A percentile compares a stretch with the other conserved stretches of the same genome.
These are phyloP conservation scores for Harrya chromipes DNA, from an alignment of 768 basidiomycete genomes.

Conservation along the genomic window DNA sequence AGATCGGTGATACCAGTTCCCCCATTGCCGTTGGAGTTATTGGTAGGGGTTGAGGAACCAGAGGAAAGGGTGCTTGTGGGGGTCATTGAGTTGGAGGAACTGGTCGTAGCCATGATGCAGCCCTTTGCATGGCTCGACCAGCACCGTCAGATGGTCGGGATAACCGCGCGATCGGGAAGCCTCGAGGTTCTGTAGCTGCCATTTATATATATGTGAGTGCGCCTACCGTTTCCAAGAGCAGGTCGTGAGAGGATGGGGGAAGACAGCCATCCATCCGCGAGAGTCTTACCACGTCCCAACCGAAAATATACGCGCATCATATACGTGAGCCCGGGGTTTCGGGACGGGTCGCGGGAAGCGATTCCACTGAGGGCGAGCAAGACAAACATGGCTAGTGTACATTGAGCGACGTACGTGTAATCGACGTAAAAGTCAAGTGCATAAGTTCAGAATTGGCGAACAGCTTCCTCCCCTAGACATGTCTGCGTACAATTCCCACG, in stretches of 20 bases:
- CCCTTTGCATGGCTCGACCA: constrained; percentile 11
- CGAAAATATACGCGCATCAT: constrained; percentile 18
- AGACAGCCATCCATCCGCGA: neutral
- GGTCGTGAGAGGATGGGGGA: constrained; percentile 6
- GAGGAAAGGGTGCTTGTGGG: constrained; percentile 6
- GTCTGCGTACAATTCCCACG: constrained; percentile 70
- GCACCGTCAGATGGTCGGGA: neutral
- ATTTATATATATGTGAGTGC: constrained; percentile 16
- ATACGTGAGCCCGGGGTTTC: neutral
- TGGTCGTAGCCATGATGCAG: constrained; percentile 15
- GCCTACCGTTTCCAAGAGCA: no score
- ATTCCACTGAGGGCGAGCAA: neutral
- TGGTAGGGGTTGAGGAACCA: neutral
- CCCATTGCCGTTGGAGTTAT: neutral
- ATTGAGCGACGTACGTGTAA: constrained; percentile 1
- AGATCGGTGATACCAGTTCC: neutral
- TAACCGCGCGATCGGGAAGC: constrained; percentile 7
- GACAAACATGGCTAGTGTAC: neutral
- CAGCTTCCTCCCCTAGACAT: constrained; percentile 21
- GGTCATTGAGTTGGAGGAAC: constrained; percentile 1
- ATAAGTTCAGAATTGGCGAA: neutral
- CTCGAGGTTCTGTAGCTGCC: constrained; percentile 6
- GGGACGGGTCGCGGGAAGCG: neutral
- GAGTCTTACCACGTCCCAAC: neutral
- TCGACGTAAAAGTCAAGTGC: neutral